A percentile compares a stretch with the other conserved stretches of the same genome.
phyloP scores from a whole-genome alignment of 2,329 filamentous ascomycete species.

The Venturia asperata region DNA sequence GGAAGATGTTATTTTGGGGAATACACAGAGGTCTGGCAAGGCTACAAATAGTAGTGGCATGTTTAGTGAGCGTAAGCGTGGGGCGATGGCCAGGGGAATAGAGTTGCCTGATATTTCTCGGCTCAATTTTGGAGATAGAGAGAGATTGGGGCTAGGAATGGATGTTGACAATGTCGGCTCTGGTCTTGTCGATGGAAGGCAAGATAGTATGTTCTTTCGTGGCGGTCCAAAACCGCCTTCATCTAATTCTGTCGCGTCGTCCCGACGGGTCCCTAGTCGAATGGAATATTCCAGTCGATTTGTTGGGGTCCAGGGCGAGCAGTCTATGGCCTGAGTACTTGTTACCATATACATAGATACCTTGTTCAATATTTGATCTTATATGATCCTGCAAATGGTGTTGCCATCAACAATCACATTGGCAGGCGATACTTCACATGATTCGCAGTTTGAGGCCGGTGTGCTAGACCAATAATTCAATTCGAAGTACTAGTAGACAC shows the following conservation, averaged over 20 bases:
- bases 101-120: slow-evolving; percentile 17
- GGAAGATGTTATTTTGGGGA: not conserved
- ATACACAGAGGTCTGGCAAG: not conserved
- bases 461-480: too few species aligned
- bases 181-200: not conserved
- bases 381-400: too few species aligned
- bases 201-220: slow-evolving; percentile 10
- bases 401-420: too few species aligned
- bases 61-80: not conserved
- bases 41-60: not conserved
- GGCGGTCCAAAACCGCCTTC: not conserved
- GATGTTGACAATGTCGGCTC: not conserved
- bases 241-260: not conserved
- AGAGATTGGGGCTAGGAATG: slow-evolving; percentile 16
- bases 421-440: too few species aligned
- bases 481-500: too few species aligned
- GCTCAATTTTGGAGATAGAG: slow-evolving; percentile 12
- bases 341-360: not conserved
- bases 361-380: too few species aligned
- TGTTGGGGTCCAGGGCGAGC: not conserved
- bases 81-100: not conserved
- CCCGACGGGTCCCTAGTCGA: not conserved
- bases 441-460: too few species aligned
- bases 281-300: slow-evolving; percentile 6
- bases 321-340: not conserved